Percentiles rank a stretch among this genome's conserved stretches.
These are phyloP conservation scores for Starmerella lactis-condensi DNA, from an alignment of 805 yeast species.

Conservation along the genomic window DNA sequence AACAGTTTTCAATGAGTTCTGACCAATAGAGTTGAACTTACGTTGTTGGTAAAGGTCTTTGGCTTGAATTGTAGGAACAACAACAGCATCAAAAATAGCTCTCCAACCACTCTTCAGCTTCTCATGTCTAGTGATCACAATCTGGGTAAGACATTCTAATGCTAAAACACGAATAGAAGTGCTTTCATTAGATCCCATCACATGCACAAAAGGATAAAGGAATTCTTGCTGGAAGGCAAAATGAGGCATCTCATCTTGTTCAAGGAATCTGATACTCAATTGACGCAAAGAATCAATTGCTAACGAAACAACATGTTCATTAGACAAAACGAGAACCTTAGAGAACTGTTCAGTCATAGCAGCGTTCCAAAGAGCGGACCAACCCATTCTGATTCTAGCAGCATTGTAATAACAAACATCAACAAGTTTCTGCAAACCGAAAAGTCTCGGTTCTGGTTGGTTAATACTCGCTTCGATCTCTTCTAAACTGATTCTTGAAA, in stretches of 20 bases:
- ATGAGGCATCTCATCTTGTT: slow-evolving; percentile 83
- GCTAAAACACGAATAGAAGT: slow-evolving; percentile 71
- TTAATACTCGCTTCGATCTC: slow-evolving; percentile 80
- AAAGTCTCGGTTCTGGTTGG: slow-evolving; percentile 70
- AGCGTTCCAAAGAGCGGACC: slow-evolving; percentile 81
- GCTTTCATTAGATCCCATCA: slow-evolving; percentile 48
- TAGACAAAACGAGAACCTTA: slow-evolving; percentile 62
- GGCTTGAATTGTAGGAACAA: slow-evolving; percentile 38
- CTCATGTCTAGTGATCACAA: slow-evolving; percentile 56
- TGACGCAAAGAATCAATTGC: slow-evolving; percentile 91
- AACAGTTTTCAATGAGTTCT: slow-evolving; percentile 1
- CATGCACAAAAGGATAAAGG: slow-evolving; percentile 71
- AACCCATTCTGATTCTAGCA: slow-evolving; percentile 87
- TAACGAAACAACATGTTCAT: slow-evolving; percentile 60
- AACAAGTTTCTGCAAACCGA: slow-evolving; percentile 83
- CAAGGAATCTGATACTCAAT: slow-evolving; percentile 76
- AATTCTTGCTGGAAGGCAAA: slow-evolving; percentile 92
- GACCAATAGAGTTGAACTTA: slow-evolving; percentile 1
- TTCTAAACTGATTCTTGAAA: slow-evolving; percentile 70
- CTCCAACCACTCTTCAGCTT: slow-evolving; percentile 88
- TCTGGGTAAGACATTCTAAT: slow-evolving; percentile 70
- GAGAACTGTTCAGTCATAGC: slow-evolving; percentile 82
- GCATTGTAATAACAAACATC: slow-evolving; percentile 96
- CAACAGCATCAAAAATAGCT: slow-evolving; percentile 62
- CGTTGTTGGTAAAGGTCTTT: too few relatives aligned